Base-by-base conservation (phyloP, 148 eudicot species). In the Fagopyrum esculentum region DNA sequence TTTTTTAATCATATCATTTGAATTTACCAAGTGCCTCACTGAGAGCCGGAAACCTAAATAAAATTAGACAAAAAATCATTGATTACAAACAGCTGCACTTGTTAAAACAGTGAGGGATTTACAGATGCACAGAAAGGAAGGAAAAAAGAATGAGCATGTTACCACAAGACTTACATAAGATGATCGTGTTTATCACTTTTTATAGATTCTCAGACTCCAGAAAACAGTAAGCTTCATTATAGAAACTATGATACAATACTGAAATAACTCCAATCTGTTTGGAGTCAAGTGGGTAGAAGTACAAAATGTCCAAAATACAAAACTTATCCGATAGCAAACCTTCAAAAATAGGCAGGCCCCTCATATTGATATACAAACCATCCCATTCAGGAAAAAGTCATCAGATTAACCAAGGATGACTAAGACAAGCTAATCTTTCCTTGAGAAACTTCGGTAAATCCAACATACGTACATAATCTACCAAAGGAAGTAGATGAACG, bases 31-130 rank as follows among this genome's bases (percentile, higher is more conserved):
- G 57, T 87, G 86, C 76, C 85, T 85, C 30, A 88, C 77, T 50
- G 83, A 57, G 64, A 90, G 82, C 74, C 78, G 72, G 69, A 85
- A 87, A 69, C 96, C 98, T 94, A 90, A 78, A 82, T 56, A 72
- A 80, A 76, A 8, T 35, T 71, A 69, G 74, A 54, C 55, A 75
- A 75, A 35, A 13, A 26, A 50, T 78, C 79, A 82, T 76, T n/a
- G 55, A 76, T 49, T 71, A 13, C 43, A 45, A 71, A 17, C 54
- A 12, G 55, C 9, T 46, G 55, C 35, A 19, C 4, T 40, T 11
- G 19, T 2, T 66, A 40, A 66, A 40, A 2, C 47, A 3, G 64
- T 57, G 30, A 45, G 12, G 51, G 19, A 15, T 55, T 26, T 49
- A 45, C 9, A 29, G 10, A 22, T 40, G 30, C 35, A 66, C 47